Evolutionary conservation across 495 filamentous ascomycete genomes (phyloP).

Genomic region (Niebla homalea): DNA sequence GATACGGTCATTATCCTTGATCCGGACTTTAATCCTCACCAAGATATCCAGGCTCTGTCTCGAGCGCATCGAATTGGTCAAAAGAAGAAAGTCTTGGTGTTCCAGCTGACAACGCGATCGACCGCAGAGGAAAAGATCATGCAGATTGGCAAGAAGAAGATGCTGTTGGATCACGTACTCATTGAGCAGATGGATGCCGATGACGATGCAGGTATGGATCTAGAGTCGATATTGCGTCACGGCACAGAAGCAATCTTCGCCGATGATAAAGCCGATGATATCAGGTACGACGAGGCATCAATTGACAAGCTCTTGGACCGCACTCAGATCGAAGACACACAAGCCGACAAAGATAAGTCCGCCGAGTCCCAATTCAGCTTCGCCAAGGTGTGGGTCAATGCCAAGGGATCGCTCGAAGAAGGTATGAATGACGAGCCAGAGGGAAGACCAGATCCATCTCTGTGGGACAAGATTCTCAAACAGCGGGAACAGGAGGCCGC

Average conservation of each 20-base stretch:
- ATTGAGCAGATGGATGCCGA: conserved; percentile 80
- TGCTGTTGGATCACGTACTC: conserved; percentile 82
- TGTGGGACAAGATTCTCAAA: conserved; percentile 81
- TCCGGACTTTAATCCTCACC: conserved; percentile 96
- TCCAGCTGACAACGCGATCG: conserved; percentile 80
- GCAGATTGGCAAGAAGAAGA: conserved; percentile 90
- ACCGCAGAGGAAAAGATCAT: conserved; percentile 92
- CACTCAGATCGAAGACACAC: conserved; percentile 61
- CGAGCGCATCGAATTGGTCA: conserved; percentile 94
- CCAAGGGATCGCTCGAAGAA: conserved; percentile 50
- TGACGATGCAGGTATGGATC: conserved; percentile 57
- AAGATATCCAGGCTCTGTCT: conserved; percentile 90
- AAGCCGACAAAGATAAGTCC: conserved; percentile 40
- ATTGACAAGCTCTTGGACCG: conserved; percentile 84
- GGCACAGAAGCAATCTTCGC: conserved; percentile 79
- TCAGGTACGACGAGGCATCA: conserved; percentile 65
- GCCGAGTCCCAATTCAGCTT: conserved; percentile 74
- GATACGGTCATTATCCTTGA: conserved; percentile 98
- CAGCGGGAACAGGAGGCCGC: conserved; percentile 66
- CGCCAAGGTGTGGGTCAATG: conserved; percentile 86
- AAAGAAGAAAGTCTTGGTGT: conserved; percentile 86
- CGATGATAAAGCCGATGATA: conserved; percentile 49
- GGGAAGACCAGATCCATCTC: conserved; percentile 37
- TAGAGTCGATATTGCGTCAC: conserved; percentile 80
- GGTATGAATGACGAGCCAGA: conserved; percentile 41